These are phyloP conservation scores for Truncatella angustata DNA, from an alignment of 2,329 filamentous ascomycete genomes.

Conservation along the genomic window DNA sequence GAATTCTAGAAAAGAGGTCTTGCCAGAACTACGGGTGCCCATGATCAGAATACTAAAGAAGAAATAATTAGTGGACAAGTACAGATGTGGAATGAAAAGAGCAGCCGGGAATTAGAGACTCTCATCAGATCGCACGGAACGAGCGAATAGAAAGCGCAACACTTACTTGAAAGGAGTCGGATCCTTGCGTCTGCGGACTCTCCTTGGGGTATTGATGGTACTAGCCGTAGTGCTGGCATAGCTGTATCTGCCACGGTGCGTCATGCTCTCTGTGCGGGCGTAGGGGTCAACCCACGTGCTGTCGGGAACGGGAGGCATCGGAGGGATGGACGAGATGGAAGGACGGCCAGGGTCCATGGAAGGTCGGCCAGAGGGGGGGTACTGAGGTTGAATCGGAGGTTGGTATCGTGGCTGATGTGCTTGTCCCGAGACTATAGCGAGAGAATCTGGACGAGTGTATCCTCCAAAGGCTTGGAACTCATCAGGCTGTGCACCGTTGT, in stretches of 20 bases:
- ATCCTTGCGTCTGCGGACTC: slow-evolving; percentile 91
- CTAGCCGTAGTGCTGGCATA: slow-evolving; percentile 91
- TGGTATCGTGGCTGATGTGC: slow-evolving; percentile 30
- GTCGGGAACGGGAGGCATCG: slow-evolving; percentile 61
- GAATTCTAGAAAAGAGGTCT: slow-evolving; percentile 96
- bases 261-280: slow-evolving; percentile 88
- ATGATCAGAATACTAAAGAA: slow-evolving; percentile 77
- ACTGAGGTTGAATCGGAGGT: slow-evolving; percentile 32
- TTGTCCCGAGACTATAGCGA: slow-evolving; percentile 30
- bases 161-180: slow-evolving; percentile 98
- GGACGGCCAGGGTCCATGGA: slow-evolving; percentile 53
- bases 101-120: no score
- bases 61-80: slow-evolving; percentile 16
- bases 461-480: slow-evolving; percentile 33
- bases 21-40: slow-evolving; percentile 83
- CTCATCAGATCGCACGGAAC: background rate
- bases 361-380: slow-evolving; percentile 37
- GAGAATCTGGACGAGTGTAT: slow-evolving; percentile 30
- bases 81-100: no score
- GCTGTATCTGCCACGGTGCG: slow-evolving; percentile 91
- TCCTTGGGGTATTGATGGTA: slow-evolving; percentile 87
- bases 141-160: background rate
- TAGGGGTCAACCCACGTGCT: slow-evolving; percentile 71
- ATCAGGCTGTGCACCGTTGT: slow-evolving; percentile 34
- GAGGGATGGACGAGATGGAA: slow-evolving; percentile 47